These are phyloP conservation scores for Neocucurbitaria cava DNA, from an alignment of 2,329 filamentous ascomycete species.

Conservation along the genomic window DNA sequence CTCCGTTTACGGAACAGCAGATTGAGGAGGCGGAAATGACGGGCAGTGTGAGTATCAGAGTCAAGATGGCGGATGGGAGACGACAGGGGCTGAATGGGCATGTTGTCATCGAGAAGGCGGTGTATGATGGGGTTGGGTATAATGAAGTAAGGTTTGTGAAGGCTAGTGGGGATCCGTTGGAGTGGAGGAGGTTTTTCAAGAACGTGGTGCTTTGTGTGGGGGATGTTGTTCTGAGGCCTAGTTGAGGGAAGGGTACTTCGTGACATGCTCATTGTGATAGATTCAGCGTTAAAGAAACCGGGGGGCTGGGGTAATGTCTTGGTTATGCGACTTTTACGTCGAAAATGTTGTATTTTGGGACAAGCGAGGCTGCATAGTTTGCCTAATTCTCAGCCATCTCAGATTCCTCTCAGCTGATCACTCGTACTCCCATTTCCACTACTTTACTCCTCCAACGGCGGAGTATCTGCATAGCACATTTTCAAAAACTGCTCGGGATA, in stretches of 20 bases:
- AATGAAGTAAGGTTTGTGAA: constrained; percentile 89
- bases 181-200: constrained; percentile 98
- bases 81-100: constrained; percentile 77
- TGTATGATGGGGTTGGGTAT: constrained; percentile 69
- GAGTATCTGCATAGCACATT: constrained; percentile 50
- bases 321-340: not conserved
- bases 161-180: constrained; percentile 91
- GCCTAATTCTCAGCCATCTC: not conserved
- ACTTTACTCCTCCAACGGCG: constrained; percentile 20
- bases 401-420: not conserved
- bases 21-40: constrained; percentile 49
- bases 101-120: constrained; percentile 75
- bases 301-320: not conserved
- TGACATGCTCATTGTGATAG: not conserved
- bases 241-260: constrained; percentile 11
- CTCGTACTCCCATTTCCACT: not conserved
- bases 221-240: constrained; percentile 71
- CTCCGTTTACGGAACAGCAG: constrained; percentile 46
- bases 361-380: not conserved
- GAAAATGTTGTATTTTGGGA: not conserved
- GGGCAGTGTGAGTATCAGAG: constrained; percentile 69
- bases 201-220: constrained; percentile 88
- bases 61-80: constrained; percentile 76
- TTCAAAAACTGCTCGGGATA: constrained; percentile 49
- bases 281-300: not conserved